phyloP scores from a whole-genome alignment of 352 stramenopile genomes.

The Peronospora farinosa region DNA sequence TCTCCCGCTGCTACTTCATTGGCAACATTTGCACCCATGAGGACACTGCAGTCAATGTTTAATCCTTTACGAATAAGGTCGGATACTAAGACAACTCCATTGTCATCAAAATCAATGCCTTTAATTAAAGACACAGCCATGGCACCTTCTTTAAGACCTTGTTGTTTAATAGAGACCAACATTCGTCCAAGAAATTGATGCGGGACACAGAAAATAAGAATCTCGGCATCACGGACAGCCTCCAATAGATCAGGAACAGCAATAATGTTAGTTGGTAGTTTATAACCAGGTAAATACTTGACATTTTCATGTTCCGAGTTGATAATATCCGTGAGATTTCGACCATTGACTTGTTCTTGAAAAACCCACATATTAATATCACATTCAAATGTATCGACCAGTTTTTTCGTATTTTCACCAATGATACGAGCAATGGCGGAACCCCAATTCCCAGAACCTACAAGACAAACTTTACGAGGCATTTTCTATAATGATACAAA shows the following conservation, averaged over 20 bases:
- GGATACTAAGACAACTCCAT: conserved; percentile 81
- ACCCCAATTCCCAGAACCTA: conserved; percentile 79
- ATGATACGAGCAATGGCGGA: conserved; percentile 81
- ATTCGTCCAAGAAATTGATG: conserved; percentile 93
- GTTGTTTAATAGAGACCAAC: conserved; percentile 82
- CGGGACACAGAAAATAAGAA: conserved; percentile 95
- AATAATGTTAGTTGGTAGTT: conserved; percentile 90
- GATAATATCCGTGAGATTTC: conserved; percentile 94
- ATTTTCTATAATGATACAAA: conserved; percentile 21
- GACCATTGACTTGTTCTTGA: conserved; percentile 83
- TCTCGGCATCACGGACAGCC: conserved; percentile 83
- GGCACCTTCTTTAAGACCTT: conserved; percentile 55
- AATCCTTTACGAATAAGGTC: conserved; percentile 85
- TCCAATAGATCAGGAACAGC: conserved; percentile 89
- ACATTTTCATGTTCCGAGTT: conserved; percentile 96
- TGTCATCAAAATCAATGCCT: conserved; percentile 83
- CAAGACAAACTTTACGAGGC: conserved; percentile 67
- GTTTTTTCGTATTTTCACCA: conserved; percentile 60
- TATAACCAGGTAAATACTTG: conserved; percentile 89
- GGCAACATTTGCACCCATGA: conserved; percentile 97
- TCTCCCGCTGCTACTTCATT: conserved; percentile 92
- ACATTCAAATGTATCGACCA: conserved; percentile 68
- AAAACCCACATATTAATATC: conserved; percentile 97
- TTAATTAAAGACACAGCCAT: conserved; percentile 91
- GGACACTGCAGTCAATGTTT: conserved; percentile 84